These are phyloP conservation scores for Rehmannia glutinosa DNA, from an alignment of 257 asterid species.

Conservation along the genomic window DNA sequence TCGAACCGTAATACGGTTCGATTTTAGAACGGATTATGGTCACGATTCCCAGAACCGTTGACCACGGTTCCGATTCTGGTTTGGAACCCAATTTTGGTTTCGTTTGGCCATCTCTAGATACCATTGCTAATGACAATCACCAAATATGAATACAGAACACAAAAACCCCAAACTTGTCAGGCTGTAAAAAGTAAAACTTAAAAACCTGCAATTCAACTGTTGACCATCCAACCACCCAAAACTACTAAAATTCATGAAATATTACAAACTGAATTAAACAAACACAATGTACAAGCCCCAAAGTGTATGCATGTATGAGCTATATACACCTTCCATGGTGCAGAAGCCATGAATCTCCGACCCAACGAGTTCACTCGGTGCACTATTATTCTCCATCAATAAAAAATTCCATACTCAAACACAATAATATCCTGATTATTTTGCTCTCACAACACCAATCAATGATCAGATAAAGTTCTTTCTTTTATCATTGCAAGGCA, in stretches of 20 bases:
- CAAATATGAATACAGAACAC: background rate
- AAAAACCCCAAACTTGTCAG: background rate
- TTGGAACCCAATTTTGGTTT: too few species aligned
- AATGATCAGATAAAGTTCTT: background rate
- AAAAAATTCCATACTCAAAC: conserved; percentile 19
- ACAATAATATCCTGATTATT: background rate
- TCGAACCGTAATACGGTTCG: too few species aligned
- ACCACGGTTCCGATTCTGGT: too few species aligned
- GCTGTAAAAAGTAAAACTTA: conserved; percentile 1
- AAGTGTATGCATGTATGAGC: background rate
- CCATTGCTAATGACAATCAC: conserved; percentile 3
- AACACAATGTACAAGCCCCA: background rate
- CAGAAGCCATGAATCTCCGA: conserved; percentile 90
- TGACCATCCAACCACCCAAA: conserved; percentile 10
- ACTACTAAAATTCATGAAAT: background rate
- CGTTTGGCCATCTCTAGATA: too few species aligned
- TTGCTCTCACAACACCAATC: background rate
- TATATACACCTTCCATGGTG: conserved; percentile 58
- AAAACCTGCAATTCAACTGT: conserved; percentile 20
- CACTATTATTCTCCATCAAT: conserved; percentile 47
- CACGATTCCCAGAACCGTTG: too few species aligned
- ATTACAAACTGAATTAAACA: conserved; percentile 2
- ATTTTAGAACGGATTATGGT: too few species aligned
- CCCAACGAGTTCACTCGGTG: conserved; percentile 44
- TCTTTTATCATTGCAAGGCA: background rate